These are phyloP conservation scores for Vitis hybrid DNA, from an alignment of 177 flowering plant species.

Conservation along the genomic window DNA sequence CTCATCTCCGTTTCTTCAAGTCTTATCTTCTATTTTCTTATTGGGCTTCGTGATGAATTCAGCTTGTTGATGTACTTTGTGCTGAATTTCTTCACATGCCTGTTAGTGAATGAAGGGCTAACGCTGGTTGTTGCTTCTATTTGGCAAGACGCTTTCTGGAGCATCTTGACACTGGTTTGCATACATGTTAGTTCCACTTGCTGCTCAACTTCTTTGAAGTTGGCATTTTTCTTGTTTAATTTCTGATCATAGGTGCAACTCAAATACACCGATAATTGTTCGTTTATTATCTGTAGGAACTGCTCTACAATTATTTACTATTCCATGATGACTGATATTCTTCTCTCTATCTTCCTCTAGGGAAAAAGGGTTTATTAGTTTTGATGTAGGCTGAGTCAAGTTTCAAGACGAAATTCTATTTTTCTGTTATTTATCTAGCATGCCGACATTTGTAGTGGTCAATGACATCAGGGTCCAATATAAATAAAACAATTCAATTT, in stretches of 20 bases:
- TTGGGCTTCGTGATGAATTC: constrained; percentile 84
- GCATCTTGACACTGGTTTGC: constrained; percentile 57
- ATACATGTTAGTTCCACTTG: constrained; percentile 57
- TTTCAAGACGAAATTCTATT: no score
- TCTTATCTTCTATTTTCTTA: constrained; percentile 84
- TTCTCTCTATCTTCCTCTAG: background rate
- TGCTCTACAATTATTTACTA: background rate
- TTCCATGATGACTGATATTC: background rate
- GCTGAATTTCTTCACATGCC: constrained; percentile 85
- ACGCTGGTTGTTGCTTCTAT: constrained; percentile 65
- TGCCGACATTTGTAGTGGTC: no score
- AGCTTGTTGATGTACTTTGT: constrained; percentile 94
- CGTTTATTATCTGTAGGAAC: no score
- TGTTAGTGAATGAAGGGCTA: constrained; percentile 88
- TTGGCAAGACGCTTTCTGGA: constrained; percentile 68
- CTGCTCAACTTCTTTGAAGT: constrained; percentile 1
- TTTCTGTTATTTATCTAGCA: no score
- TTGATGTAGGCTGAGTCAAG: no score
- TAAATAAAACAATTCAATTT: no score
- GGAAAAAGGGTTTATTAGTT: no score
- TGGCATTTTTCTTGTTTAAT: background rate
- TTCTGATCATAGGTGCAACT: background rate
- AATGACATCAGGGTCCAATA: no score
- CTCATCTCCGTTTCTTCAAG: constrained; percentile 90
- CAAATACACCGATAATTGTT: background rate